Evolutionary conservation across 2,329 filamentous ascomycete species (phyloP), one percentile per base, ranked within the genome.

Genomic region (Microdochium nivale): DNA sequence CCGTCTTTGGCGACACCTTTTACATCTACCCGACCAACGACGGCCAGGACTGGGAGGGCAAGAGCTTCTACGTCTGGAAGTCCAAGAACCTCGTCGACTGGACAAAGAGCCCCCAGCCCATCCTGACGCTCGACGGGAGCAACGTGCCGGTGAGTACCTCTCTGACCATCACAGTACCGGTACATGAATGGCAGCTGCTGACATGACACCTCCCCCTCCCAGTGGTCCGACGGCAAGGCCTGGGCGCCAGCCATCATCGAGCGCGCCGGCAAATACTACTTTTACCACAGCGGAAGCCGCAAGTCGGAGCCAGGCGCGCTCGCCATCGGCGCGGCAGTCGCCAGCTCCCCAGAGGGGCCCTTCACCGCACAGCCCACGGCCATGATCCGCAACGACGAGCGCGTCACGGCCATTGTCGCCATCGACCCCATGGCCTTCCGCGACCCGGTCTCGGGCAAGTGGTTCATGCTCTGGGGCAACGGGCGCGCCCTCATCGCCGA

Each of bases 171-270:
- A n/a, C n/a, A n/a, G n/a, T n/a, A n/a, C n/a, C n/a, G n/a, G n/a
- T n/a, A n/a, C n/a, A n/a, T n/a, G n/a, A n/a, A n/a, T n/a, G n/a
- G n/a, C n/a, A n/a, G n/a, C n/a, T 30, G 11, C 27, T 30, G 27
- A 30, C 27, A 30, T n/a, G 11, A 30, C 27, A 30, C 27, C 27
- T 11, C 27, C 11, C 5, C 27, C n/a, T n/a, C 27, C 5, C 27
- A 81, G 1, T 86, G 83, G 83, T 81, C 80, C 0, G 76, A 71
- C 1, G 83, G 84, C 54, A 84, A 85, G 58, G 76, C 84, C 3
- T 86, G 83, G 83, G 83, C 83, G 0, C 83, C 83, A 0, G 81
- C 83, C 49, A 83, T 83, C 2, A 79, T 79, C 1, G 66, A 70
- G 48, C 79, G 78, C 49, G 70, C 79, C 53, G 80, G 79, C 0